These are phyloP conservation scores for Botrytis byssoidea DNA, from an alignment of 2,329 filamentous ascomycete species.

Conservation along the genomic window DNA sequence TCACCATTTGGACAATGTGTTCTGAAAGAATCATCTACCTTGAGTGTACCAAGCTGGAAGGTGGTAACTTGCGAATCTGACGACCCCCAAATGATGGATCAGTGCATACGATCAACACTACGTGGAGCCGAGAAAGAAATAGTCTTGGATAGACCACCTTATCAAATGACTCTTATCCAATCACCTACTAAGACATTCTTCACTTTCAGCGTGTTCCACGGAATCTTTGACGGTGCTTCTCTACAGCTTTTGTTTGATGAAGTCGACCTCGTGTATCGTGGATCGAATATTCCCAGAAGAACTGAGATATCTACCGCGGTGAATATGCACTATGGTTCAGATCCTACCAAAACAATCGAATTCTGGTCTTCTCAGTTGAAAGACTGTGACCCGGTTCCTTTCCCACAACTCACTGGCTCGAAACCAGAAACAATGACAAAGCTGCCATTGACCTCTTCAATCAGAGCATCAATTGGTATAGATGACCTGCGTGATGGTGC, in stretches of 20 bases:
- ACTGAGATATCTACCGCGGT: constrained; percentile 5
- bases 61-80: neutral
- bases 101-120: neutral
- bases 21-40: neutral
- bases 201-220: constrained; percentile 8
- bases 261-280: neutral
- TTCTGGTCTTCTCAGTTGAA: constrained; percentile 10
- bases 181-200: neutral
- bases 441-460: neutral
- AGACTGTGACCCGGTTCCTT: constrained; percentile 7
- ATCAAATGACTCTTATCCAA: constrained; percentile 7
- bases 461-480: neutral
- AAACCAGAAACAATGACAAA: neutral
- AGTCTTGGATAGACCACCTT: neutral
- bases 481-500: constrained; percentile 1
- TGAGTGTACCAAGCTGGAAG: neutral
- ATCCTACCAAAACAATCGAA: neutral
- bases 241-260: constrained; percentile 13
- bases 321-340: neutral
- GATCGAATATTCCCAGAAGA: neutral
- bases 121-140: neutral
- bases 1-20: constrained; percentile 14
- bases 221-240: constrained; percentile 6
- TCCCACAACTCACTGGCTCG: constrained; percentile 3
- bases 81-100: neutral